Conservation (phyloP, 805 yeast species). For the Candida berthetii region DNA sequence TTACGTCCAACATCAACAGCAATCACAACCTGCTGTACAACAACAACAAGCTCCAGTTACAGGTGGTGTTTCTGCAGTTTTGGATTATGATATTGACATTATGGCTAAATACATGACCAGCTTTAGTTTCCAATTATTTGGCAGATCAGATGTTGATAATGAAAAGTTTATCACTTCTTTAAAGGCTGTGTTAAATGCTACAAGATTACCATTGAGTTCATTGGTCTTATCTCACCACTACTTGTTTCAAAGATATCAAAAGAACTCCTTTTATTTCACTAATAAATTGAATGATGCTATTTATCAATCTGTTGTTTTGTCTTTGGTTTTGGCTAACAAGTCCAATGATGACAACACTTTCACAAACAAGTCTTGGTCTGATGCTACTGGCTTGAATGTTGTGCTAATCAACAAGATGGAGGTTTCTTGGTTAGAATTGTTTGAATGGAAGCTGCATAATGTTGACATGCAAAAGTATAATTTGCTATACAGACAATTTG, state of each 20-base stretch:
- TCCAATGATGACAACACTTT: conserved; percentile 96
- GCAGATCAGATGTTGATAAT: conserved; percentile 35
- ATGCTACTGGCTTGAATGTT: conserved; percentile 81
- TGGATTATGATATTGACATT: conserved; percentile 71
- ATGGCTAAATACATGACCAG: conserved; percentile 81
- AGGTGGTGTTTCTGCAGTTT: conserved; percentile 74
- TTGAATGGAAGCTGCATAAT: conserved; percentile 54
- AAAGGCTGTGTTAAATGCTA: conserved; percentile 70
- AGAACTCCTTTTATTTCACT: conserved; percentile 26
- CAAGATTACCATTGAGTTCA: conserved; percentile 81
- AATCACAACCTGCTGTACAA: neutral
- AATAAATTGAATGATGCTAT: conserved; percentile 27
- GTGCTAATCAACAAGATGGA: conserved; percentile 59
- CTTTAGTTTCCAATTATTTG: conserved; percentile 63
- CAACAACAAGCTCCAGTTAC: conserved; percentile 18
- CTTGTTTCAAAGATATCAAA: conserved; percentile 54
- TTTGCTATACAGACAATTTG: conserved; percentile 15
- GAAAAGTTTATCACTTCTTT: conserved; percentile 50
- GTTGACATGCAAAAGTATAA: conserved; percentile 19
- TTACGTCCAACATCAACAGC: neutral
- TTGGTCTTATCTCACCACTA: conserved; percentile 76
- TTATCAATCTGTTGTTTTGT: conserved; percentile 53
- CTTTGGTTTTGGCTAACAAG: conserved; percentile 84
- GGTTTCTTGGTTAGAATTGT: conserved; percentile 56
- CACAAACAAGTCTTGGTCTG: conserved; percentile 91